Conservation (phyloP, 257 asterid species). For the Knoxia roxburghii region DNA sequence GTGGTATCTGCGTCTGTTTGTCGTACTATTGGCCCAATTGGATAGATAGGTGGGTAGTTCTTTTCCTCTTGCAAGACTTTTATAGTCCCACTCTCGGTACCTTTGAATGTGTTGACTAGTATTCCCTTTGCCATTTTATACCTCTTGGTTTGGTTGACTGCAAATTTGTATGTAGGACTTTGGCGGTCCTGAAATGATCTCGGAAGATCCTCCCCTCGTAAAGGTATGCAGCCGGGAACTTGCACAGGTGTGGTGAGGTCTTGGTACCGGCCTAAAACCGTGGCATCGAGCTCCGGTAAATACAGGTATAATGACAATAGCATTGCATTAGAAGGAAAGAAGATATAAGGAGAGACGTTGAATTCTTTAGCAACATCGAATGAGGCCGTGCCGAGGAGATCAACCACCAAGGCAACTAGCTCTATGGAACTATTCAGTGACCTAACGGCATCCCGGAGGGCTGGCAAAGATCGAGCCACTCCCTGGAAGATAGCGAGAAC, state of each 20-base stretch:
- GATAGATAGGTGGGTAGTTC: slow-evolving; percentile 17
- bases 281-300: slow-evolving; percentile 15
- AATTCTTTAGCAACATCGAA: slow-evolving; percentile 21
- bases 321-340: slow-evolving; percentile 17
- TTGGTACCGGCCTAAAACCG: not conserved
- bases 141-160: slow-evolving; percentile 14
- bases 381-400: slow-evolving; percentile 18
- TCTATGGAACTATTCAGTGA: not conserved
- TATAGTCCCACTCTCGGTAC: slow-evolving; percentile 10
- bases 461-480: slow-evolving; percentile 10
- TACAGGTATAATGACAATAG: slow-evolving; percentile 14
- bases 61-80: not conserved
- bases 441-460: not conserved
- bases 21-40: slow-evolving; percentile 18
- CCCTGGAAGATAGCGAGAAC: slow-evolving; percentile 1
- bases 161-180: slow-evolving; percentile 16
- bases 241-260: slow-evolving; percentile 9
- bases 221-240: no score
- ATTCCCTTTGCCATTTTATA: slow-evolving; percentile 22
- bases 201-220: slow-evolving; percentile 21
- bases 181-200: slow-evolving; percentile 16
- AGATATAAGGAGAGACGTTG: slow-evolving; percentile 12
- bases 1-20: not conserved
- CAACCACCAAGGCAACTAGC: slow-evolving; percentile 18
- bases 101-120: no score